Evolutionary conservation across 352 stramenopile genomes (phyloP).

Genomic region (Phytophthora pisi): DNA sequence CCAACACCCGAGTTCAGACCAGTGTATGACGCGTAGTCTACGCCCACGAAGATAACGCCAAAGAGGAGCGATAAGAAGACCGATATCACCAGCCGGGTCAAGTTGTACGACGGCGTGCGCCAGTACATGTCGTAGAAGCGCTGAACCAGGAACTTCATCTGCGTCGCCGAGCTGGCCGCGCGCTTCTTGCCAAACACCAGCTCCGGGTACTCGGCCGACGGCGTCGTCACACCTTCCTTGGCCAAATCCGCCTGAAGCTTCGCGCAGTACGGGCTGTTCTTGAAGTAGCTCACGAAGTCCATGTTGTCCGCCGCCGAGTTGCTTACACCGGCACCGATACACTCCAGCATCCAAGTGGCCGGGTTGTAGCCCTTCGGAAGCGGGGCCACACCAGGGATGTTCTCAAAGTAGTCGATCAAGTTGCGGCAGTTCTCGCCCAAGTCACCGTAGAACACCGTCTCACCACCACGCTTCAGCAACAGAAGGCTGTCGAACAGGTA

Average conservation of each 20-base stretch:
- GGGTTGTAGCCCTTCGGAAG: conserved; percentile 47
- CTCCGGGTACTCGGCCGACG: conserved; percentile 25
- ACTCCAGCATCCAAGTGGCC: conserved; percentile 40
- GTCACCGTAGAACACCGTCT: conserved; percentile 47
- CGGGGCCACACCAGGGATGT: conserved; percentile 16
- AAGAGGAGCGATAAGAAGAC: conserved; percentile 72
- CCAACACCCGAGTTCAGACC: conserved; percentile 48
- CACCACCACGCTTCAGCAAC: conserved; percentile 54
- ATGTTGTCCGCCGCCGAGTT: conserved; percentile 22
- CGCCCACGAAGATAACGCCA: conserved; percentile 57
- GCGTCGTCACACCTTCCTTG: conserved; percentile 30
- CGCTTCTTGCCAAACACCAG: conserved; percentile 39
- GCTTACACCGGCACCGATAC: conserved; percentile 50
- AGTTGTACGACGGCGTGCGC: conserved; percentile 84
- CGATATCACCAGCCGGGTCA: conserved; percentile 65
- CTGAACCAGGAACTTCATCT: conserved; percentile 38
- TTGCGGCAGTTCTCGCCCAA: conserved; percentile 37
- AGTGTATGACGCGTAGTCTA: conserved; percentile 40
- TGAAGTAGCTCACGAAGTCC: conserved; percentile 38
- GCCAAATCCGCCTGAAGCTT: conserved; percentile 18
- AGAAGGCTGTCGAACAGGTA: conserved; percentile 80
- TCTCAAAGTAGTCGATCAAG: conserved; percentile 49
- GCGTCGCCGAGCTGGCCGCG: conserved; percentile 23
- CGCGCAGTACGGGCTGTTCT: conserved; percentile 16
- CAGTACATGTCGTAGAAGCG: conserved; percentile 66